Evolutionary conservation across 805 yeast genomes (phyloP), one percentile per base, ranked within the genome.

Genomic region (Scheffersomyces ergatensis): DNA sequence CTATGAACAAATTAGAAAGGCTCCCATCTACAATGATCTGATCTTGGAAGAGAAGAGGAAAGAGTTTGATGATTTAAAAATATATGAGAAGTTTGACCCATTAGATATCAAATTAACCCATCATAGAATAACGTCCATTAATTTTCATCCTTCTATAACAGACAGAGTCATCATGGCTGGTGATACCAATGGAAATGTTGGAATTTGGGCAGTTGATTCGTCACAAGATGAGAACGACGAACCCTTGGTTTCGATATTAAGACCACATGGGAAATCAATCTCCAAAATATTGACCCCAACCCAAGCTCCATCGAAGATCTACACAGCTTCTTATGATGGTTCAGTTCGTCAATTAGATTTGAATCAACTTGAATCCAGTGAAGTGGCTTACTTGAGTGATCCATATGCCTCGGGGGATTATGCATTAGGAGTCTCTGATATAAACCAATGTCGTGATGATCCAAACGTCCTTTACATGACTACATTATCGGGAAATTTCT

Each of bases 281-380:
- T 76, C 92, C 4, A 76, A 78, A 37, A 75, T 89, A 24, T 69
- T 76, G 12, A 74, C 82, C 25, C 77, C 78, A 34, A 64, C 73
- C 0, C 61, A 65, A 1, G 65, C 74, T 19, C 73, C 80, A 7
- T 67, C 76, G 18, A 77, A 78, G 45, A 71, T 92, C 1, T 72
- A 80, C 29, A 80, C 93, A 0, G 72, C 83, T 3, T 83, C 95
- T 2, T 92, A 92, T 57, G 99, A 92, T 63, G 97, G 97, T 0
- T 82, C 95, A 0, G 74, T 92, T 2, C 69, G 98, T 42, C 60
- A 72, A 18, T 68, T 88, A 37, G 96, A 92, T 58, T 62, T 93
- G 44, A 68, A 71, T 30, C 76, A 77, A 30, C 68, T 82, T 45
- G 66, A 75, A 33, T 78, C 88, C 5, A 61, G 73, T 4, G 93